Percentiles rank a stretch among this genome's conserved stretches.
These are phyloP conservation scores for Exophiala bonariae DNA, from an alignment of 2,329 filamentous ascomycete genomes.

Conservation along the genomic window DNA sequence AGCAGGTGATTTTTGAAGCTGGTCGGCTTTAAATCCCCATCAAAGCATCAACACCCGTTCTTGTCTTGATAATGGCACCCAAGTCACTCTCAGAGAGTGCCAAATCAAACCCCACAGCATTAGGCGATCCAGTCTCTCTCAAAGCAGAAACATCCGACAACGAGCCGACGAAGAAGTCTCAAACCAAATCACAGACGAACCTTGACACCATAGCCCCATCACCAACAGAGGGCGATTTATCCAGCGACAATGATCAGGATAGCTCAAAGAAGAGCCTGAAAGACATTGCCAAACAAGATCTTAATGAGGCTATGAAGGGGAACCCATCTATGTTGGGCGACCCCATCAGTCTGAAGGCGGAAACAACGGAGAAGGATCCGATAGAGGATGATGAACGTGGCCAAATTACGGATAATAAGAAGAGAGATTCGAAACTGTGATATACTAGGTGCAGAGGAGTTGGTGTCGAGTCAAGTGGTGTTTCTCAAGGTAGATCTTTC, in stretches of 20 bases:
- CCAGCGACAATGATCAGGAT: too few species aligned
- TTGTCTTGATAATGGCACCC: too few species aligned
- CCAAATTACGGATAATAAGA: constrained; percentile 11
- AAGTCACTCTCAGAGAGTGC: constrained; percentile 18
- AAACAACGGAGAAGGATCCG: constrained; percentile 35
- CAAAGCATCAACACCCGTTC: too few species aligned
- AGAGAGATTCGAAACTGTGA: constrained; percentile 18
- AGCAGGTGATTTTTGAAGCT: too few species aligned
- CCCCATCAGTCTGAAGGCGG: constrained; percentile 42
- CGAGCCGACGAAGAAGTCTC: constrained; percentile 18
- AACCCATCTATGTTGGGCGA: constrained; percentile 43
- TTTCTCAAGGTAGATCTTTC: too few species aligned
- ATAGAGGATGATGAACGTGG: constrained; percentile 28
- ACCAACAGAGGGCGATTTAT: neutral
- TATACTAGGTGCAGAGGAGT: too few species aligned
- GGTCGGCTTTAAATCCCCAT: too few species aligned
- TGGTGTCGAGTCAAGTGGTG: too few species aligned
- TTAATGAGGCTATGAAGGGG: constrained; percentile 16
- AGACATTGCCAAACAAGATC: constrained; percentile 20
- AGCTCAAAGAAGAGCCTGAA: constrained; percentile 15
- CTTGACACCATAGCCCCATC: neutral
- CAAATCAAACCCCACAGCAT: constrained; percentile 18
- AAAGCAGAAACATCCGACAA: constrained; percentile 22
- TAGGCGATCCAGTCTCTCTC: constrained; percentile 25
- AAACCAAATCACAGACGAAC: neutral